Evolutionary conservation across 495 filamentous ascomycete genomes (phyloP), one percentile per base, ranked within the genome.

Genomic region (Talaromyces liani): DNA sequence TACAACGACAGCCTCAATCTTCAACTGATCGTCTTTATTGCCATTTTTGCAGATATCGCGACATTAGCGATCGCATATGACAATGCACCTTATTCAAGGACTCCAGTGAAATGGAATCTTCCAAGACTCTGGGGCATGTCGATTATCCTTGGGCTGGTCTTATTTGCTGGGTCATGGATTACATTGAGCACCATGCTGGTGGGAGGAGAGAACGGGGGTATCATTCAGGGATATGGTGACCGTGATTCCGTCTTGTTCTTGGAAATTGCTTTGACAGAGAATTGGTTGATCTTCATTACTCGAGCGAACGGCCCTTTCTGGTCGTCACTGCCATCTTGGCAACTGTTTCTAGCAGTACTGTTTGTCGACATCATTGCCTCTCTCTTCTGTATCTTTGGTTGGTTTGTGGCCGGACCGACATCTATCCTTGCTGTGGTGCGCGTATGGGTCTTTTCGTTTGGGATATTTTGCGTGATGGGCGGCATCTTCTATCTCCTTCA

Each of bases 271-370:
- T 84, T 96, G 63, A 90, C 92, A 61, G 90, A 96, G 80, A 97
- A 94, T 77, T 96, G 92, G 92, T 84, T 96, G 54, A 97, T 97
- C 78, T 93, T 97, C 80, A 92, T 96, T 75, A 96, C 92, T 65
- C 89, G 92, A 80, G 88, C 90, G 75, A 90, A 89, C 70, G 88
- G 89, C 64, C 87, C 90, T 25, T 91, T 93, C 82, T 93, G 90
- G 90, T 88, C 87, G 2, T 90, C 87, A 25, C 80, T 87, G 51
- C 92, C 92, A 16, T 95, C 92, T 58, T 89, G 89, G 85, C 88
- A 93, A 73, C 81, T 97, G 57, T 68, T 81, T 59, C 84, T 81
- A 53, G 92, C 92, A 49, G 88, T 96, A 58, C 75, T 94, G 22
- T 63, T 87, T 39, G 92, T 97, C 66, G 91, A 96, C 73, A 75